Conservation (phyloP, 345 rosid genomes). For the Hibiscus trionum region DNA sequence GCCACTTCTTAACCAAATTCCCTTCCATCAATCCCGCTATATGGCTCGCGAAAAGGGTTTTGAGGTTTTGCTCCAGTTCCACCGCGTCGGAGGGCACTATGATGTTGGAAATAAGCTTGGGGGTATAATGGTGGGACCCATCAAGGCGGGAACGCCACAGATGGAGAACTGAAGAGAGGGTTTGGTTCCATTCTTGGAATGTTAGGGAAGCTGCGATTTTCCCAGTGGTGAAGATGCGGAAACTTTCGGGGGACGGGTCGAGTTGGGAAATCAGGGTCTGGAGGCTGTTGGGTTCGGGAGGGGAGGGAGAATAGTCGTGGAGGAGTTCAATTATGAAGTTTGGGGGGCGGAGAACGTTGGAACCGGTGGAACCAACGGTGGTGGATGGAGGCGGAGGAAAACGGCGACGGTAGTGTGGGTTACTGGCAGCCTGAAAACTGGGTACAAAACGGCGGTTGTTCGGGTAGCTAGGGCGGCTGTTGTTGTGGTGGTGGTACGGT, state of each 20-base stretch:
- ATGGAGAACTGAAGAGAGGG: slow-evolving; percentile 30
- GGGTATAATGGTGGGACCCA: slow-evolving; percentile 23
- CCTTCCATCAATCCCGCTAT: slow-evolving; percentile 35
- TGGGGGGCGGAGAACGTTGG: not conserved
- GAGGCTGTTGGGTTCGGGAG: not conserved
- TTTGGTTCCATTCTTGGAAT: slow-evolving; percentile 35
- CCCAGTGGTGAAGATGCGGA: slow-evolving; percentile 4
- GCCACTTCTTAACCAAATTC: slow-evolving; percentile 33
- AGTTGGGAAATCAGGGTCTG: slow-evolving; percentile 3
- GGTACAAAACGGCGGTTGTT: not conserved
- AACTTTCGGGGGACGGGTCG: slow-evolving; percentile 11
- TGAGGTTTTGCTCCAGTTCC: slow-evolving; percentile 21
- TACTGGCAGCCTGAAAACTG: not conserved
- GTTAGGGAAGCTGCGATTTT: slow-evolving; percentile 25
- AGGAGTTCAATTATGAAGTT: slow-evolving; percentile 1
- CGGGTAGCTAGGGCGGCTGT: not conserved
- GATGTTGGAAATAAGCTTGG: slow-evolving; percentile 26
- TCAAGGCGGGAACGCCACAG: slow-evolving; percentile 42
- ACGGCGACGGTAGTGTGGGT: not conserved
- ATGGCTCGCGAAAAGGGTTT: slow-evolving; percentile 21
- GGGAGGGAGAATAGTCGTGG: not conserved
- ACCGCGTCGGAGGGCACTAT: slow-evolving; percentile 30
- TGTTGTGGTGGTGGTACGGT: not conserved
- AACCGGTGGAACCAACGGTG: not conserved
- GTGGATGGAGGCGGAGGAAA: not conserved